Conservation (phyloP, 495 filamentous ascomycete genomes). For the Aspergillus wentii region DNA sequence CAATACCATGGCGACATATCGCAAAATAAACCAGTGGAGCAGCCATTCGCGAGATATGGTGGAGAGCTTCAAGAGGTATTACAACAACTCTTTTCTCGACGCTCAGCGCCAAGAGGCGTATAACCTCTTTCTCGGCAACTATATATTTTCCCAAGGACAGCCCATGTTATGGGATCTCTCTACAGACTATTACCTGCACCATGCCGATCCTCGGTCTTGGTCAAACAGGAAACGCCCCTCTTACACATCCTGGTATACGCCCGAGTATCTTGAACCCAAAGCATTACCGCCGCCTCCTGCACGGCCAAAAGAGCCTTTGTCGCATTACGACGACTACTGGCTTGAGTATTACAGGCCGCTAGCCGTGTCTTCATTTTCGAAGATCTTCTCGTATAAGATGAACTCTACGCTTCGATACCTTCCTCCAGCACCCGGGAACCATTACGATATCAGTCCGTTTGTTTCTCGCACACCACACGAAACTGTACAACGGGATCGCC, state of each 20-base stretch:
- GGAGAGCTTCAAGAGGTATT: conserved; percentile 97
- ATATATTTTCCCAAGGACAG: conserved; percentile 83
- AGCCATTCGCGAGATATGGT: conserved; percentile 98
- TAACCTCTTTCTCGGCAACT: conserved; percentile 96
- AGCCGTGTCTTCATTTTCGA: conserved; percentile 76
- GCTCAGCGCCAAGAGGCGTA: conserved; percentile 96
- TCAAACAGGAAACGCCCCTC: conserved; percentile 57
- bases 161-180: conserved; percentile 97
- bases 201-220: conserved; percentile 74
- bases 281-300: conserved; percentile 50
- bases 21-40: conserved; percentile 98
- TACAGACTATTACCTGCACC: conserved; percentile 96
- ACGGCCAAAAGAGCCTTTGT: conserved; percentile 50
- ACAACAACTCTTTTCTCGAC: conserved; percentile 97
- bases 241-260: conserved; percentile 86
- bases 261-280: conserved; percentile 60
- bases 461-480: conserved; percentile 58
- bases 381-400: conserved; percentile 86
- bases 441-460: conserved; percentile 79
- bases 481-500: conserved; percentile 31
- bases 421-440: conserved; percentile 63
- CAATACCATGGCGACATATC: conserved; percentile 98
- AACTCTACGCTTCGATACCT: conserved; percentile 81
- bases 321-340: conserved; percentile 91
- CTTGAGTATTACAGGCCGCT: conserved; percentile 93